Evolutionary conservation across 257 asterid species (phyloP).

Genomic region (Capsicum chinense): DNA sequence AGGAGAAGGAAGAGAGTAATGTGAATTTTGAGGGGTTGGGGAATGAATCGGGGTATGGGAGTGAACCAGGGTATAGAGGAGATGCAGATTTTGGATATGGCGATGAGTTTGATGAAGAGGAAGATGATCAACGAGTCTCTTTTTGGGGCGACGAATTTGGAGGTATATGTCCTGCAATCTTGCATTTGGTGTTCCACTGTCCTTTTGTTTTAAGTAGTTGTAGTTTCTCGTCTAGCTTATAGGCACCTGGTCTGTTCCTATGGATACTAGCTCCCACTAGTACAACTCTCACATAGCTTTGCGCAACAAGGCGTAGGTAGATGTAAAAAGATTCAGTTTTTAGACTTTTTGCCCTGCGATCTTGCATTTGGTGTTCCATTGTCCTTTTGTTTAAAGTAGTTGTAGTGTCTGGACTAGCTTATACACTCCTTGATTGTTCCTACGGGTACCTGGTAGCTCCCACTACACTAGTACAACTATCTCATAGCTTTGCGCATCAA

Average conservation of each 20-base stretch:
- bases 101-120: constrained; percentile 80
- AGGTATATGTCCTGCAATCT: constrained; percentile 50
- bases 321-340: too few relatives aligned
- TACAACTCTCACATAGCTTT: background rate
- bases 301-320: too few relatives aligned
- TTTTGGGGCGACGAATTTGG: constrained; percentile 90
- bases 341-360: too few relatives aligned
- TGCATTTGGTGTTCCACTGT: background rate
- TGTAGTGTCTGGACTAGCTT: background rate
- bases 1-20: constrained; percentile 62
- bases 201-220: constrained; percentile 1
- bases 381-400: background rate
- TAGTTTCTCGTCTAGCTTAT: background rate
- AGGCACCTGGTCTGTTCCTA: background rate
- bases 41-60: constrained; percentile 90
- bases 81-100: constrained; percentile 87
- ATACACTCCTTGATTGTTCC: background rate
- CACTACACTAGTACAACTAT: background rate
- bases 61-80: constrained; percentile 94
- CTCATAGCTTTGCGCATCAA: background rate
- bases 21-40: constrained; percentile 57
- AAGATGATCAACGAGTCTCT: constrained; percentile 67
- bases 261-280: background rate
- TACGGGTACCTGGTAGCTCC: background rate
- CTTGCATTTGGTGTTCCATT: background rate